Base-by-base conservation (phyloP, 2,329 filamentous ascomycete species). In the Microdochium paspali region DNA sequence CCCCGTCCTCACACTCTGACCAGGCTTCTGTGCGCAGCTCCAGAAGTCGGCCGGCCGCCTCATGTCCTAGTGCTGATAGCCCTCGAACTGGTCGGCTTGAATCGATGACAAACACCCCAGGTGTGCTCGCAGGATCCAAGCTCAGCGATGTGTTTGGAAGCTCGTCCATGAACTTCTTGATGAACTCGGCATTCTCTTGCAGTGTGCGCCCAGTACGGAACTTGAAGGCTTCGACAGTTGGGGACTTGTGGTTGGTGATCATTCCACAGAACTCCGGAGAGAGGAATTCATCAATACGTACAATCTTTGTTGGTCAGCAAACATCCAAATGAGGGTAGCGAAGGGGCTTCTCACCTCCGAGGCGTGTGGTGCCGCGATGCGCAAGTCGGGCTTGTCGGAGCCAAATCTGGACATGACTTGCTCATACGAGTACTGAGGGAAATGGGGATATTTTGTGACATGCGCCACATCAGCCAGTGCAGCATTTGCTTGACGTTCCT, bases 301-400 rank as follows among this genome's bases (percentile, higher is more conserved):
- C 71, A 51, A 94, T 87, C 76, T 88, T 60, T 54, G 60, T 6
- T 52, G 24, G 53, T 65, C 54, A 66, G 56, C 24, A 25, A 28
- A 13, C 48, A 31, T 1, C 28, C 44, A 18, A 13, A 12, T 28
- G 9, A n/a, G 1, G 1, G 39, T 4, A 5, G 21, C 23, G 25
- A 21, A 2, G 6, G 12, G 5, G 3, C 2, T 4, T 61, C 71
- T 46, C 62, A 87, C 83, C 58, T 78, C 68, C 24, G 81, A 82
- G 1, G 79, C 52, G 4, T 50, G 18, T 2, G 43, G 35, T 10
- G 21, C 1, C 1, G 12, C 77, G 31, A 90, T 84, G 18, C 93
- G 80, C 10, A 91, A 68, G 60, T 98, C 93, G 3, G 93, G 93
- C 64, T 98, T 98, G 65, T 98, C 93, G 4, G 82, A 86, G 10